Base-by-base conservation (phyloP, 345 rosid species). In the Eucalyptus guilfoylei region DNA sequence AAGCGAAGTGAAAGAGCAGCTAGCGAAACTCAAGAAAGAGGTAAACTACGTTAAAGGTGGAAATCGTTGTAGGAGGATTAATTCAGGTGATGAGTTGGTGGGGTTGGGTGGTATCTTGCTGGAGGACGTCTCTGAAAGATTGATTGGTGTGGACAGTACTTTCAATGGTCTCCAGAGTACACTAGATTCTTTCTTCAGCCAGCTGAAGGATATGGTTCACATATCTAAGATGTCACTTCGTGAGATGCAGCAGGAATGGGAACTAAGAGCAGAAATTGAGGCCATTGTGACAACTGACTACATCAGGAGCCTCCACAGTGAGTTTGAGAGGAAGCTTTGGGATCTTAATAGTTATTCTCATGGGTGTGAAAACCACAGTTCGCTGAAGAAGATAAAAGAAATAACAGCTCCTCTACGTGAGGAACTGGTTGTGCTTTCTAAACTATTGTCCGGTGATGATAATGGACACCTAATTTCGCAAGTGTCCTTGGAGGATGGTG, bases 401-500 rank as follows among this genome's bases (percentile, higher is more conserved):
- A 90, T 98, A 86, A 94, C 94, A 30, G 88, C 90, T 89, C 92
- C 90, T 89, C 91, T 98, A 91, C 96, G 95, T 54, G 93, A 94
- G 89, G 99, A 98, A 91, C 89, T 98, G 86, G 97, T 93, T 90
- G 89, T 90, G 86, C 92, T 98, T 72, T 91, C 94, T 86, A 95
- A 93, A 76, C 92, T 93, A 23, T 90, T 96, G 60, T 90, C 90
- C 14, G 86, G 86, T 90, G 91, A 92, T 88, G 99, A 97, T 81
- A 89, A 89, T 45, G 96, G 95, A 48, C 92, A 92, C 44, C 89
- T 92, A 55, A 87, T 88, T 89, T 92, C 95, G 48, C 92, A 93
- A 60, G 90, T 94, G 50, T 96, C 96, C 34, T 86, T 91, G 86
- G 99, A 95, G 92, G 89, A 85, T 50, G 93, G 88, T 47, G 94